Conservation (phyloP, 345 rosid genomes). For the Cochlearia excelsa region DNA sequence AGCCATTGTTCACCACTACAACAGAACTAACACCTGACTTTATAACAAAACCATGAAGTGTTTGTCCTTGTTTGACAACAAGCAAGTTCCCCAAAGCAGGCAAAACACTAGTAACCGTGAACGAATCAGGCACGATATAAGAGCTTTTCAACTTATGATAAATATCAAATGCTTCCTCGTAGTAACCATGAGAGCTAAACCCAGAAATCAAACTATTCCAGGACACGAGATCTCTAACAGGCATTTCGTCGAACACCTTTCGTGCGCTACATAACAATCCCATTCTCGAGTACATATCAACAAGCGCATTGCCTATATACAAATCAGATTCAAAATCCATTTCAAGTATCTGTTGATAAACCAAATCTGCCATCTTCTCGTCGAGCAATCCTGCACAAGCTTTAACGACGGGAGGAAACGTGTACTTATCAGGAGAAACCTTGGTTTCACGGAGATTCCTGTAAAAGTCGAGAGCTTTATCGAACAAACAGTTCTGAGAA, state of each 20-base stretch:
- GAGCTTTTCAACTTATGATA: conserved; percentile 34
- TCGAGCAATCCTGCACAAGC: conserved; percentile 54
- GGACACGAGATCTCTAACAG: conserved; percentile 51
- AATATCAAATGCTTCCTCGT: conserved; percentile 43
- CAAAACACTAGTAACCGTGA: conserved; percentile 54
- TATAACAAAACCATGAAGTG: conserved; percentile 45
- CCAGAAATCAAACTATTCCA: conserved; percentile 69
- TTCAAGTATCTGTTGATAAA: conserved; percentile 39
- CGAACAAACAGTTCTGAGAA: conserved; percentile 45
- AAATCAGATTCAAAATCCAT: conserved; percentile 48
- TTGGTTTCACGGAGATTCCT: conserved; percentile 35
- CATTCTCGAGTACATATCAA: conserved; percentile 59
- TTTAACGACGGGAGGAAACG: conserved; percentile 62
- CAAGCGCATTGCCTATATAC: conserved; percentile 59
- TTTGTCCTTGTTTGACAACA: conserved; percentile 41
- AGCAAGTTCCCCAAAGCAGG: conserved; percentile 57
- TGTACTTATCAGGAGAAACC: conserved; percentile 48
- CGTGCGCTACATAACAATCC: conserved; percentile 44
- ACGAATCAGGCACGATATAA: conserved; percentile 48
- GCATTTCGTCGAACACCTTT: conserved; percentile 61
- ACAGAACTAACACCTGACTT: conserved; percentile 47
- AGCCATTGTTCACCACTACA: conserved; percentile 48
- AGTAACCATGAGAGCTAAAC: conserved; percentile 49
- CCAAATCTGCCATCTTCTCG: conserved; percentile 36
- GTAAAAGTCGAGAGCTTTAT: conserved; percentile 48